Conservation (phyloP, 345 rosid species). For the Raphanus raphanistrum region DNA sequence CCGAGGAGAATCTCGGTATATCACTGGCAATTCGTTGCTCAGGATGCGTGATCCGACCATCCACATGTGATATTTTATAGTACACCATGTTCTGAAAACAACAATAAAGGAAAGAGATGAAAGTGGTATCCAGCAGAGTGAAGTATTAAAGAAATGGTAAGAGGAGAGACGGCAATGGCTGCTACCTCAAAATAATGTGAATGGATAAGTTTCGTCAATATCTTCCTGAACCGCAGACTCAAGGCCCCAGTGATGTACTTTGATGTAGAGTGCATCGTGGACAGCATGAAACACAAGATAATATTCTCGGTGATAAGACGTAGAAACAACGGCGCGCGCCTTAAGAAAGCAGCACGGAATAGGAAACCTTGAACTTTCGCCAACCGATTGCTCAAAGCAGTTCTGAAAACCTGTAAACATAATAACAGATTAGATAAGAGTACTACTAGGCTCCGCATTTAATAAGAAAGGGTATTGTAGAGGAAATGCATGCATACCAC, state of each 20-base stretch:
- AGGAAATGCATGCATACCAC: slow-evolving; percentile 65
- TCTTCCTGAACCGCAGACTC: slow-evolving; percentile 86
- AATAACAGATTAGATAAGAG: slow-evolving; percentile 14
- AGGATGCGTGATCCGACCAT: slow-evolving; percentile 86
- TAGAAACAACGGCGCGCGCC: slow-evolving; percentile 80
- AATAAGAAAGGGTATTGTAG: neutral
- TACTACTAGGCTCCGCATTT: neutral
- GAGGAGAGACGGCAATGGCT: slow-evolving; percentile 1
- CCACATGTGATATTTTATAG: slow-evolving; percentile 96
- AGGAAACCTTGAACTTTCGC: slow-evolving; percentile 99
- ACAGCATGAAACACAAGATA: slow-evolving; percentile 80
- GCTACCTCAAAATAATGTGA: slow-evolving; percentile 82
- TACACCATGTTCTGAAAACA: slow-evolving; percentile 90
- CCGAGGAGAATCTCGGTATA: slow-evolving; percentile 90
- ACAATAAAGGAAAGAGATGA: slow-evolving; percentile 9
- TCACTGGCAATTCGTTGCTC: slow-evolving; percentile 98
- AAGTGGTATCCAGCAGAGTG: neutral
- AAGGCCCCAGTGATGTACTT: slow-evolving; percentile 85
- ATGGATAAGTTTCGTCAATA: slow-evolving; percentile 90
- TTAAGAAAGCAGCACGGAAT: slow-evolving; percentile 93
- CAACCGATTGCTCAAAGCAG: slow-evolving; percentile 87
- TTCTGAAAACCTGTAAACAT: slow-evolving; percentile 62
- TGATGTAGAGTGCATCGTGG: slow-evolving; percentile 81
- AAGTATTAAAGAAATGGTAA: slow-evolving; percentile 13
- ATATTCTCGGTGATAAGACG: slow-evolving; percentile 88